These are phyloP conservation scores for Ceratocystis eucalypticola DNA, from an alignment of 2,329 filamentous ascomycete genomes.

Conservation along the genomic window DNA sequence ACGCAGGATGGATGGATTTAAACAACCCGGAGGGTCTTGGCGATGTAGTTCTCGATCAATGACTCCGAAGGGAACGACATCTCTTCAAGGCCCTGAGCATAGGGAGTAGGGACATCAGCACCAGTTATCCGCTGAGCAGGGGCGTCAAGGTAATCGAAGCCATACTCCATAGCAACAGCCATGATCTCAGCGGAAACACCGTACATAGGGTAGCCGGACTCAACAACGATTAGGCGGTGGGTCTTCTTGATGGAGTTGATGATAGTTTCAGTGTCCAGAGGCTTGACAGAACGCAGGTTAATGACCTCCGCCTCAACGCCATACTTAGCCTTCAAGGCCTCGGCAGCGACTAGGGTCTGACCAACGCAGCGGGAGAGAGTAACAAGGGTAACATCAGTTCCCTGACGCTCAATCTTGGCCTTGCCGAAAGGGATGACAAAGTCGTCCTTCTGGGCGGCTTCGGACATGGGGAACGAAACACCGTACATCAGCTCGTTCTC, in stretches of 20 bases:
- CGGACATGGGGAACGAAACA: constrained; percentile 91
- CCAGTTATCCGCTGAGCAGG: constrained; percentile 90
- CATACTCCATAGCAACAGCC: constrained; percentile 92
- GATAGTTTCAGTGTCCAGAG: constrained; percentile 87
- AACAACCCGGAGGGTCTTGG: constrained; percentile 66
- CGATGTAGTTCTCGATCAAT: constrained; percentile 75
- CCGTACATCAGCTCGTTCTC: constrained; percentile 91
- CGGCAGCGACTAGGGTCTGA: constrained; percentile 75
- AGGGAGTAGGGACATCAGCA: constrained; percentile 93
- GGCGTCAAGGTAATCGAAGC: constrained; percentile 91
- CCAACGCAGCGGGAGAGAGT: constrained; percentile 90
- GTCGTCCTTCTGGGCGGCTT: constrained; percentile 87
- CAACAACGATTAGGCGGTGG: constrained; percentile 74
- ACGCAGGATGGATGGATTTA: constrained; percentile 30
- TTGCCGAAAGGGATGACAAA: constrained; percentile 97
- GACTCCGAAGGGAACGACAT: constrained; percentile 87
- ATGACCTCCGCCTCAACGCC: constrained; percentile 92
- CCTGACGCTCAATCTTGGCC: constrained; percentile 93
- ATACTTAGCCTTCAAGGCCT: constrained; percentile 89
- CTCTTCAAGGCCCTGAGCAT: constrained; percentile 83
- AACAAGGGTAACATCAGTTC: constrained; percentile 93
- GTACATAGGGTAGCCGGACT: constrained; percentile 92
- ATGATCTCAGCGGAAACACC: constrained; percentile 88
- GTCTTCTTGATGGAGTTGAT: constrained; percentile 99
- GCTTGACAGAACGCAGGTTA: constrained; percentile 96